Percentiles rank a stretch among this genome's conserved stretches.
Conservation (phyloP, 352 stramenopile species). For the Globisporangium iwayamae region DNA sequence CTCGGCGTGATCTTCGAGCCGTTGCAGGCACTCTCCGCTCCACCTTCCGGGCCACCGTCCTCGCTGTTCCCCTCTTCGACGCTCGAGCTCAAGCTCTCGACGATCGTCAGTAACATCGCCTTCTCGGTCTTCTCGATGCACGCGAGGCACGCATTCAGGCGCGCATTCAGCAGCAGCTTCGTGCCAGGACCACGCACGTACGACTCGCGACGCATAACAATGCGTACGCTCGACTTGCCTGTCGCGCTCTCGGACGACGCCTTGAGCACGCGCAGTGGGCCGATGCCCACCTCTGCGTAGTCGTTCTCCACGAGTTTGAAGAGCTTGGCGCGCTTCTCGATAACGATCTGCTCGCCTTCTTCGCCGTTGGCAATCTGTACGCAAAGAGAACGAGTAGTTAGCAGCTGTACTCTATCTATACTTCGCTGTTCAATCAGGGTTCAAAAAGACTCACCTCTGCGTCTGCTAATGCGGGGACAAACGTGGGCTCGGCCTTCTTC, state of each 20-base stretch:
- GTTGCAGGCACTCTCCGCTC: neutral
- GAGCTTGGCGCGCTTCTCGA: slow-evolving; percentile 80
- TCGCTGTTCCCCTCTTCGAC: slow-evolving; percentile 24
- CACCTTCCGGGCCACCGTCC: neutral
- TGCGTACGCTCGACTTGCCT: slow-evolving; percentile 42
- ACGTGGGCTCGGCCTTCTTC: slow-evolving; percentile 41
- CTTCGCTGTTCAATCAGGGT: neutral
- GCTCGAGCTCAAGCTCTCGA: slow-evolving; percentile 32
- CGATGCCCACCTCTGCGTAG: slow-evolving; percentile 75
- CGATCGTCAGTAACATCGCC: slow-evolving; percentile 60
- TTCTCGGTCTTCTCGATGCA: slow-evolving; percentile 79
- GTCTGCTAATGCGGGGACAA: slow-evolving; percentile 58
- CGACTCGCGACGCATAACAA: slow-evolving; percentile 82
- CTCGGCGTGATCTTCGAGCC: slow-evolving; percentile 43
- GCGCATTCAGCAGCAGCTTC: slow-evolving; percentile 73
- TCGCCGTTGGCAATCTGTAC: slow-evolving; percentile 51
- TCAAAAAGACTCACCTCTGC: slow-evolving; percentile 40
- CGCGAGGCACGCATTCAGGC: slow-evolving; percentile 54
- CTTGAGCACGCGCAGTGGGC: slow-evolving; percentile 62
- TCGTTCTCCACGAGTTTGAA: slow-evolving; percentile 76
- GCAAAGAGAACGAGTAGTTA: neutral
- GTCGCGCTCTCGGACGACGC: slow-evolving; percentile 36
- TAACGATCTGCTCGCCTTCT: slow-evolving; percentile 62
- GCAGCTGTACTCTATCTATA: neutral
- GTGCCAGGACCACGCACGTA: slow-evolving; percentile 66